Evolutionary conservation across 805 yeast genomes (phyloP), one percentile per base, ranked within the genome.

Genomic region (Kodamaea laetipori): DNA sequence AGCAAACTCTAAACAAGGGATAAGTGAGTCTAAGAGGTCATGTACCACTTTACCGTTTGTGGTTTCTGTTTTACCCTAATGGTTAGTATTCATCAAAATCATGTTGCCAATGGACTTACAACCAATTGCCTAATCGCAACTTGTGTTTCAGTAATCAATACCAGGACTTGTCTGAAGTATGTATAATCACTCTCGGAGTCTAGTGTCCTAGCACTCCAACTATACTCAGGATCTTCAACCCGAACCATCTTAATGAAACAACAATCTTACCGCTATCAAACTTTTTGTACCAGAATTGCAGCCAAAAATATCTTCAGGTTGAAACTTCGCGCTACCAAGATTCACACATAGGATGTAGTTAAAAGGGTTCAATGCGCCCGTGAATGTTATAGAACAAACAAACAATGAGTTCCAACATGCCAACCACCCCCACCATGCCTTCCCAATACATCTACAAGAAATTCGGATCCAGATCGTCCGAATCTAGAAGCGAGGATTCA

Each of bases 381-480:
- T 13, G 9, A 8, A 12, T 30, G 16, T n/a, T n/a, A 12, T 7
- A 30, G 24, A 21, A 12, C 4, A 12, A 23, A 21, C 18, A 12
- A 13, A 6, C 4, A 6, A 11, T 12, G 11, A 10, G n/a, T 13
- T 5, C 11, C 8, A 35, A 35, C 25, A 24, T 9, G 15, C n/a
- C 38, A 11, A 16, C 13, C 27, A 6, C 4, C 11, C 4, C 15
- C 16, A 6, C 15, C 12, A 35, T 17, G 16, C 24, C 44, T 3
- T 12, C 9, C 19, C 41, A 51, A 41, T 35, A 35, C 18, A 43
- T 58, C 4, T 55, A 56, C 28, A 54, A 47, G 32, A 56, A 56
- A 41, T 56, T 47, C 43, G 58, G 58, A 19, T 30, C 34, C 10
- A 30, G 34, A 15, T 30, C 34, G 3, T 17, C 15, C 17, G 34